Conservation (phyloP, 371 early-diverging fungal species). For the Saksenaea oblongispora region DNA sequence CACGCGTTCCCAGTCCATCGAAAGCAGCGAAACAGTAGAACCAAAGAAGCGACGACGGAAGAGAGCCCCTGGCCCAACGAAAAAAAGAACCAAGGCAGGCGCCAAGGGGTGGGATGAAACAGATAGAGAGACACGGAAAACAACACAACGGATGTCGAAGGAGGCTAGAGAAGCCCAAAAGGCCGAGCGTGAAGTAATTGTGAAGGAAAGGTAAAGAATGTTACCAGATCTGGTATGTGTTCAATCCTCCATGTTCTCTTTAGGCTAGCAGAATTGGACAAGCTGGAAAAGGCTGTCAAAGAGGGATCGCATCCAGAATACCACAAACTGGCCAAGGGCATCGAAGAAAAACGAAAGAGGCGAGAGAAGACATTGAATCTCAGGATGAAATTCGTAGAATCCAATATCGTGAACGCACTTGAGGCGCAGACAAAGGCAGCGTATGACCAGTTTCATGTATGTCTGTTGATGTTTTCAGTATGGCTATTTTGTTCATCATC, state of each 20-base stretch:
- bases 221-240: neutral
- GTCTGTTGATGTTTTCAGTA: conserved; percentile 3
- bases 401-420: conserved; percentile 17
- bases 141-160: conserved; percentile 10
- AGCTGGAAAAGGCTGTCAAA: conserved; percentile 23
- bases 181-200: conserved; percentile 8
- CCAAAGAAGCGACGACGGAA: conserved; percentile 9
- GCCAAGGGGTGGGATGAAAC: neutral
- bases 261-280: conserved; percentile 26
- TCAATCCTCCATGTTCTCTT: neutral
- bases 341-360: conserved; percentile 21
- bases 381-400: conserved; percentile 8
- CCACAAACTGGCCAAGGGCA: conserved; percentile 17
- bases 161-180: conserved; percentile 9
- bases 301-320: conserved; percentile 25
- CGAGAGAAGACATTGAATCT: neutral
- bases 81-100: neutral
- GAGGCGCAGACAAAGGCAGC: conserved; percentile 21
- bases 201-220: conserved; percentile 4
- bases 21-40: conserved; percentile 10
- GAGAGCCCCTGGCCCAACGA: conserved; percentile 7
- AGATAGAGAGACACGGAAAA: conserved; percentile 11
- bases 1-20: conserved; percentile 18
- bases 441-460: conserved; percentile 25
- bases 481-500: conserved; percentile 1